Evolutionary conservation across 2,329 filamentous ascomycete genomes (phyloP).

Genomic region (Fusarium sp.): DNA sequence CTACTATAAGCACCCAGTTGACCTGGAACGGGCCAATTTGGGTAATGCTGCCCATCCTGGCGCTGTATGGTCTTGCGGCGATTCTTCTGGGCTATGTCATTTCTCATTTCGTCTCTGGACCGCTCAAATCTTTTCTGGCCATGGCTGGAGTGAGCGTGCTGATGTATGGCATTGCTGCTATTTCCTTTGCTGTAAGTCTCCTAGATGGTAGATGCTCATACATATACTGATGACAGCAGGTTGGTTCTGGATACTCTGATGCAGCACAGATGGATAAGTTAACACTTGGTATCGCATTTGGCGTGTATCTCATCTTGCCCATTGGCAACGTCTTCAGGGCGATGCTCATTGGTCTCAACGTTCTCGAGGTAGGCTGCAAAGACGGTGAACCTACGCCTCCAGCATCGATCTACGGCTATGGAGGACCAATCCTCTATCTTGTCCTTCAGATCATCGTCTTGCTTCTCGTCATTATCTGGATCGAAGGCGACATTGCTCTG

Average conservation of each 20-base stretch:
- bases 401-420: constrained; percentile 74
- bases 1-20: constrained; percentile 72
- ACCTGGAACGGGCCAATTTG: constrained; percentile 77
- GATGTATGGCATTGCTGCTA: constrained; percentile 76
- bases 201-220: background rate
- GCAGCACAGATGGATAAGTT: constrained; percentile 20
- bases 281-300: constrained; percentile 22
- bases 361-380: constrained; percentile 80
- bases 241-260: constrained; percentile 23
- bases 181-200: constrained; percentile 61
- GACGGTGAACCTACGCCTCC: constrained; percentile 71
- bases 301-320: constrained; percentile 41
- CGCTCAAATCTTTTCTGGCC: constrained; percentile 78
- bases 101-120: constrained; percentile 69
- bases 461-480: background rate
- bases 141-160: constrained; percentile 74
- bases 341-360: constrained; percentile 79
- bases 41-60: constrained; percentile 81
- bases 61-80: constrained; percentile 80
- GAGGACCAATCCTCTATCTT: constrained; percentile 84
- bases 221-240: constrained; percentile 5
- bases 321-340: constrained; percentile 70
- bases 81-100: constrained; percentile 77
- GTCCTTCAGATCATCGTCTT: constrained; percentile 72
- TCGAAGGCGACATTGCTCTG: background rate